Evolutionary conservation across 2,329 filamentous ascomycete species (phyloP).

Genomic region (Drechslerella stenobrocha): DNA sequence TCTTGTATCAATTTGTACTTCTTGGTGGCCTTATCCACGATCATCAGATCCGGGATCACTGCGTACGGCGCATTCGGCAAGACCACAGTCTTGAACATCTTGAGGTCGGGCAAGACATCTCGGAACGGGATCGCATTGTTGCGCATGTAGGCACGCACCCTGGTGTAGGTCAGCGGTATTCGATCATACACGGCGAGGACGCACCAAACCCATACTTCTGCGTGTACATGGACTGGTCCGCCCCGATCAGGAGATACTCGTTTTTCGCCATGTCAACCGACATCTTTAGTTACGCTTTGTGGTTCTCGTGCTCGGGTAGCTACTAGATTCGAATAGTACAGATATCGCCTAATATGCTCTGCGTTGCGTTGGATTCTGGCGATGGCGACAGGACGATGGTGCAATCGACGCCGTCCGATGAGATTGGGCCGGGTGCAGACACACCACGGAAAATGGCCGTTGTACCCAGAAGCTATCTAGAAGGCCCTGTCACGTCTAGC

Average conservation of each 20-base stretch:
- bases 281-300: too few species aligned
- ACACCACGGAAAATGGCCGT: not conserved
- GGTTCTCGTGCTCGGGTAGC: not conserved
- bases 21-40: constrained; percentile 27
- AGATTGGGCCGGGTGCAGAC: not conserved
- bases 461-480: too few species aligned
- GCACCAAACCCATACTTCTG: constrained; percentile 32
- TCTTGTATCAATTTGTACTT: constrained; percentile 29
- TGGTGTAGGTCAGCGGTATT: too few species aligned
- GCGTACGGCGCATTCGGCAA: constrained; percentile 37
- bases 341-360: not conserved
- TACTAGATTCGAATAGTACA: too few species aligned
- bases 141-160: constrained; percentile 37
- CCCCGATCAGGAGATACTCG: constrained; percentile 43
- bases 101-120: constrained; percentile 29
- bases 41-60: constrained; percentile 33
- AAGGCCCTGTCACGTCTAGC: too few species aligned
- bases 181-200: too few species aligned
- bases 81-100: constrained; percentile 27
- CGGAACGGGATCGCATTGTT: constrained; percentile 38
- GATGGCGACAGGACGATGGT: not conserved
- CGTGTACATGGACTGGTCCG: constrained; percentile 38
- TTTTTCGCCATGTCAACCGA: constrained; percentile 7
- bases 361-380: not conserved
- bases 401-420: not conserved